A percentile compares a stretch with the other conserved stretches of the same genome.
Conservation (phyloP, 805 yeast genomes). For the Cyberlindnera euphorbiiphila region DNA sequence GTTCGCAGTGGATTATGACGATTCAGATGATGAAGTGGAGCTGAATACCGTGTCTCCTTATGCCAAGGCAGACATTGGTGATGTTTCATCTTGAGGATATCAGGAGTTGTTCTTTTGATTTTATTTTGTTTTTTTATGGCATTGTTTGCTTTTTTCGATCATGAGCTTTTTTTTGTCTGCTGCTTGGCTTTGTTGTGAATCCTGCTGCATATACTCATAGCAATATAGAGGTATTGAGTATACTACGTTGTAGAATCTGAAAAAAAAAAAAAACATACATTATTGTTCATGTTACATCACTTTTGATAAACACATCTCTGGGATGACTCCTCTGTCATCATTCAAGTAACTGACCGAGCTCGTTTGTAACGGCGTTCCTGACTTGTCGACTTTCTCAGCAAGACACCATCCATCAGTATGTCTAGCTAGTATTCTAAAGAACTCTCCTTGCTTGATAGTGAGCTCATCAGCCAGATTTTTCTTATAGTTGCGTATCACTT, state of each 20-base stretch:
- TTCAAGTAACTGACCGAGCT: constrained; percentile 27
- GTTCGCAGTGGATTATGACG: constrained; percentile 28
- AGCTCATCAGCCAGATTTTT: constrained; percentile 38
- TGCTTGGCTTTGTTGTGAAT: neutral
- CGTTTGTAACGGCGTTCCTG: constrained; percentile 20
- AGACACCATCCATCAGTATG: constrained; percentile 45
- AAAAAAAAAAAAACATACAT: no score
- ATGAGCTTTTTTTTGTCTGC: neutral
- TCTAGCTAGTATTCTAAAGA: constrained; percentile 32
- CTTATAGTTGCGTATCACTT: constrained; percentile 26
- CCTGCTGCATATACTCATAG: neutral
- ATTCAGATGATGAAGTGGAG: constrained; percentile 5
- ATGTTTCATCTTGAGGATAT: no score
- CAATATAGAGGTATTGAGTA: neutral
- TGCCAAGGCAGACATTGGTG: no score
- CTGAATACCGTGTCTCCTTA: constrained; percentile 1
- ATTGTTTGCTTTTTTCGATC: neutral
- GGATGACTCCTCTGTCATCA: constrained; percentile 38
- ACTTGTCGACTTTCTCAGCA: constrained; percentile 32
- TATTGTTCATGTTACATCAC: no score
- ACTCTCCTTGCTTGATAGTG: constrained; percentile 30
- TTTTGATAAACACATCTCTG: constrained; percentile 38
- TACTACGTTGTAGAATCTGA: no score
- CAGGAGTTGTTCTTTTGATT: neutral
- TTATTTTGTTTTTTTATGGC: neutral